phyloP scores from a whole-genome alignment of 768 basidiomycete genomes.

The Rhizopogon rudus region DNA sequence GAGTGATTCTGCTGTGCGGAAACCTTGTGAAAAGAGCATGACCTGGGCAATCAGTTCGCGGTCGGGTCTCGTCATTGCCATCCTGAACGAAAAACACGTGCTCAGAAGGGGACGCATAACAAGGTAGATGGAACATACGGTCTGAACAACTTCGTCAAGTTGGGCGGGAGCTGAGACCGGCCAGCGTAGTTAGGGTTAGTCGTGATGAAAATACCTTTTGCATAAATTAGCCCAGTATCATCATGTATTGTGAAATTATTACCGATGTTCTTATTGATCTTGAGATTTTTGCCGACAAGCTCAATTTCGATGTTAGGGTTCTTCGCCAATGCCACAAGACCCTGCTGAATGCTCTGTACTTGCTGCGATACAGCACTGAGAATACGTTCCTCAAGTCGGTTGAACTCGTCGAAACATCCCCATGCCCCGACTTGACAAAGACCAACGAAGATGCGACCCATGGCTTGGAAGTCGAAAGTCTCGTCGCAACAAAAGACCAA shows the following conservation, averaged over 20 bases:
- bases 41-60: constrained; percentile 99
- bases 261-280: constrained; percentile 94
- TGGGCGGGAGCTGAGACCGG: constrained; percentile 85
- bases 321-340: constrained; percentile 74
- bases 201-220: constrained; percentile 91
- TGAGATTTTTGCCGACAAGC: constrained; percentile 89
- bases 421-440: constrained; percentile 99
- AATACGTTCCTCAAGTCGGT: constrained; percentile 96
- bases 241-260: constrained; percentile 5
- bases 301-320: constrained; percentile 92
- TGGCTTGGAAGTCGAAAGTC: constrained; percentile 99
- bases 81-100: constrained; percentile 40
- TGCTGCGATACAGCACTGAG: constrained; percentile 98
- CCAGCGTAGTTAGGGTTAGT: constrained; percentile 99
- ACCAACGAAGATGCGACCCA: constrained; percentile 99
- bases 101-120: constrained; percentile 6
- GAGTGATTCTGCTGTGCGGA: constrained; percentile 95
- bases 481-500: constrained; percentile 99
- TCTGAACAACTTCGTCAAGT: constrained; percentile 88
- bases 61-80: constrained; percentile 99
- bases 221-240: constrained; percentile 6
- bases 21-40: constrained; percentile 99
- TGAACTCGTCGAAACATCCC: constrained; percentile 99
- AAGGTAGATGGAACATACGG: constrained; percentile 50
- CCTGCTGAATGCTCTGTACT: constrained; percentile 97